These are phyloP conservation scores for Sclerotinia subarctica DNA, from an alignment of 2,329 filamentous ascomycete genomes.

Conservation along the genomic window DNA sequence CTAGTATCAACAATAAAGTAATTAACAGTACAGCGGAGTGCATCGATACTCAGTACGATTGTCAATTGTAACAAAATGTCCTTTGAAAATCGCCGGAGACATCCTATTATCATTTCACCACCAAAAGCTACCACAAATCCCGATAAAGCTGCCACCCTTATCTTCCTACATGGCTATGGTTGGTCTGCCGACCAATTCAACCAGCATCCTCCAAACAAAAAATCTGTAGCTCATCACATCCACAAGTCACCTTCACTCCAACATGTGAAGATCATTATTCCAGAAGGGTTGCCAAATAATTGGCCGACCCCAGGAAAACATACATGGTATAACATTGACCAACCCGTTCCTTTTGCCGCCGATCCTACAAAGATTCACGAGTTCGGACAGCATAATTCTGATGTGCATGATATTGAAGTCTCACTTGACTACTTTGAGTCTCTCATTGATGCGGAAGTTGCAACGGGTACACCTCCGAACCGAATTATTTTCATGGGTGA, in stretches of 20 bases:
- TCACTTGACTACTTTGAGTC: constrained; percentile 22
- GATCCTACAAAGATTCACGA: constrained; percentile 15
- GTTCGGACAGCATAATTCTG: constrained; percentile 10
- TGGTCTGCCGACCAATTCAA: constrained; percentile 20
- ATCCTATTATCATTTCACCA: constrained; percentile 22
- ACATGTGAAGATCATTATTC: constrained; percentile 24
- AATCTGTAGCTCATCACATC: constrained; percentile 23
- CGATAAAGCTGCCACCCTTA: constrained; percentile 20
- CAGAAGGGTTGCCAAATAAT: constrained; percentile 20
- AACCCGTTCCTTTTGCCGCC: constrained; percentile 13
- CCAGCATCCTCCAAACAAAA: constrained; percentile 14
- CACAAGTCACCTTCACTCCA: constrained; percentile 21
- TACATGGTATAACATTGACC: constrained; percentile 24
- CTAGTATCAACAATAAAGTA: neutral
- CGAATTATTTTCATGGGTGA: constrained; percentile 24
- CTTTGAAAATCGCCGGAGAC: neutral
- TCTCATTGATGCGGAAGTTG: constrained; percentile 22
- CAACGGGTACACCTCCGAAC: constrained; percentile 9
- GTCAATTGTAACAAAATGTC: constrained; percentile 2
- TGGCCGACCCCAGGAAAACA: constrained; percentile 14
- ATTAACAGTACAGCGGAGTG: neutral
- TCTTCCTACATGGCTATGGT: constrained; percentile 26
- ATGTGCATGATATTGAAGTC: constrained; percentile 24
- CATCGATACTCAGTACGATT: neutral
- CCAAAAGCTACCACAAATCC: neutral